These are phyloP conservation scores for Zymoseptoria passerinii DNA, from an alignment of 2,329 filamentous ascomycete genomes.

Conservation along the genomic window DNA sequence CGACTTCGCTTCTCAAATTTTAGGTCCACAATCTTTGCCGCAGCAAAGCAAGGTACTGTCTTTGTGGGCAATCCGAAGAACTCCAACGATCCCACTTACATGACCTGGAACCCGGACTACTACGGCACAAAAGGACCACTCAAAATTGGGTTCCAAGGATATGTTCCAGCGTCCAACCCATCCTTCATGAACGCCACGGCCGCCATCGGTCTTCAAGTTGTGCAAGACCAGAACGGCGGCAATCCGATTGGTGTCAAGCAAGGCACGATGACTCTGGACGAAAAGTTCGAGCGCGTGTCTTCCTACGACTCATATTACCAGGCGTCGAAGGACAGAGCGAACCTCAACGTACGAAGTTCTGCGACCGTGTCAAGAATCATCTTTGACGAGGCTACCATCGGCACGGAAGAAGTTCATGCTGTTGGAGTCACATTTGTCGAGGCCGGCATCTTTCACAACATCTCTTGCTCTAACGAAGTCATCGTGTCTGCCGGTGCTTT, in stretches of 20 bases:
- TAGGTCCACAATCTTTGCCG: background rate
- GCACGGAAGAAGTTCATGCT: conserved; percentile 3
- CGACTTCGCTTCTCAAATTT: background rate
- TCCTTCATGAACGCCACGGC: conserved; percentile 11
- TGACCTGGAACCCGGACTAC: conserved; percentile 11
- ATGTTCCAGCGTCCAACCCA: conserved; percentile 9
- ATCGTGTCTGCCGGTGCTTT: conserved; percentile 48
- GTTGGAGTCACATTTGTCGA: conserved; percentile 13
- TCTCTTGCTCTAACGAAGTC: conserved; percentile 33
- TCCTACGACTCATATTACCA: conserved; percentile 13
- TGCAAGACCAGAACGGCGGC: conserved; percentile 9
- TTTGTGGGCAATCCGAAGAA: conserved; percentile 12
- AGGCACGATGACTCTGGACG: conserved; percentile 11
- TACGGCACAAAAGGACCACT: conserved; percentile 14
- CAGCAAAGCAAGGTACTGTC: conserved; percentile 5
- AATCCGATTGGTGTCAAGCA: conserved; percentile 10
- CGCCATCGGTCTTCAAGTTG: conserved; percentile 8
- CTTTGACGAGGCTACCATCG: conserved; percentile 8
- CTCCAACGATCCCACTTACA: conserved; percentile 12
- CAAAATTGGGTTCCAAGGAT: conserved; percentile 14
- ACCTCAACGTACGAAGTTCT: conserved; percentile 8
- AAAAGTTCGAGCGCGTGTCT: conserved; percentile 9
- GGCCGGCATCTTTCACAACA: conserved; percentile 12
- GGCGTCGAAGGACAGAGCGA: conserved; percentile 6
- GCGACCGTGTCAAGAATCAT: conserved; percentile 10